Percentiles rank a stretch among this genome's conserved stretches.
These are phyloP conservation scores for Pisolithus thermaeus DNA, from an alignment of 1,284 basidiomycete species.

Conservation along the genomic window DNA sequence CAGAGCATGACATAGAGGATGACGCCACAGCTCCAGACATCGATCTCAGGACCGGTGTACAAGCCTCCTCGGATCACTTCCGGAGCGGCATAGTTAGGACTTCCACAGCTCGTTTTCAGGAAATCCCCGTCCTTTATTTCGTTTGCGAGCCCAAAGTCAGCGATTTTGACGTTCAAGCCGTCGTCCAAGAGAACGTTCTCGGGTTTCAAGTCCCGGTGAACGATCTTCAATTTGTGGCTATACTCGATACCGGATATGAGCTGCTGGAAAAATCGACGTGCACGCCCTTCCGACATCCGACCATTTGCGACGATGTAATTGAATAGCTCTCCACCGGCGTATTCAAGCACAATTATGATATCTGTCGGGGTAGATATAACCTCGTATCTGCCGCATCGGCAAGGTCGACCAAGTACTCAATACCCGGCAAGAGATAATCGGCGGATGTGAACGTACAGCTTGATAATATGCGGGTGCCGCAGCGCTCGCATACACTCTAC, in stretches of 20 bases:
- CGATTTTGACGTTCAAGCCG: slow-evolving; percentile 87
- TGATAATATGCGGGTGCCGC: slow-evolving; percentile 93
- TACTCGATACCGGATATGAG: slow-evolving; percentile 95
- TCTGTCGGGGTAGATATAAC: slow-evolving; percentile 91
- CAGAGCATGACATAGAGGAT: slow-evolving; percentile 95
- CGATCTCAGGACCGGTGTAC: slow-evolving; percentile 94
- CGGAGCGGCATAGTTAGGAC: slow-evolving; percentile 94
- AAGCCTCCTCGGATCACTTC: slow-evolving; percentile 91
- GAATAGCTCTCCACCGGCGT: slow-evolving; percentile 89
- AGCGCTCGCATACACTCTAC: slow-evolving; percentile 93
- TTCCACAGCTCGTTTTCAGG: slow-evolving; percentile 90
- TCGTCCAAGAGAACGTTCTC: slow-evolving; percentile 83
- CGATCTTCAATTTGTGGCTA: slow-evolving; percentile 90
- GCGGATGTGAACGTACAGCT: slow-evolving; percentile 58
- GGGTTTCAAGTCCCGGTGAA: slow-evolving; percentile 93
- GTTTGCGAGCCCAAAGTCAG: slow-evolving; percentile 92
- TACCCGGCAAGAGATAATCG: neutral
- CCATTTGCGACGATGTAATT: slow-evolving; percentile 92
- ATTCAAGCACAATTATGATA: slow-evolving; percentile 96
- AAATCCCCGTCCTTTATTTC: slow-evolving; percentile 95
- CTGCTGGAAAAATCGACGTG: slow-evolving; percentile 92
- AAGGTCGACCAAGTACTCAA: slow-evolving; percentile 9
- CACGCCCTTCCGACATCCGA: slow-evolving; percentile 79
- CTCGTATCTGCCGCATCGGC: slow-evolving; percentile 65
- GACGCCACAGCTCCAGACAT: slow-evolving; percentile 96